Base-by-base conservation (phyloP, 2,329 filamentous ascomycete genomes). In the Emydomyces testavorans region DNA sequence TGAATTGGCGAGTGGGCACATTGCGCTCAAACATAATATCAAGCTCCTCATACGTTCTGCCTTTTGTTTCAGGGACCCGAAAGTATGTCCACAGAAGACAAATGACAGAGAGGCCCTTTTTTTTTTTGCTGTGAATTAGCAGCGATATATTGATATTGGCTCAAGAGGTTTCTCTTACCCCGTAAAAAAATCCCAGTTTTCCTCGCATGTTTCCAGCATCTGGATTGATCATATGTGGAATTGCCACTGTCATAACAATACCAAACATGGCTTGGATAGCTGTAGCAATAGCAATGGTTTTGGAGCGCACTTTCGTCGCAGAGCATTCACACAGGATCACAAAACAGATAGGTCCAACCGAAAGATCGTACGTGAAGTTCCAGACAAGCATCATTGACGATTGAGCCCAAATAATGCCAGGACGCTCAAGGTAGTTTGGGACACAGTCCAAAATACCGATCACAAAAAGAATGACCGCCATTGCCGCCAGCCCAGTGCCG, bases 251-350 rank as follows among this genome's bases (percentile, higher is more conserved):
- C 61, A 66, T 65, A 11, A 63, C 58, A 15, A 69, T 63, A 2
- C 66, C 66, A 47, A 66, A 62, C 1, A 67, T 47, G 2, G 64
- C 57, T 52, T 71, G 66, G 0, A 62, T 62, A 2, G 63, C 62
- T 1, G 64, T 68, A 6, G 66, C 64, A 15, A 71, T 55, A 24
- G 60, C 59, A 47, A 59, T 72, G n/a, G 72, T 76, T 37, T 69
- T 69, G 50, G 69, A 69, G 0, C 68, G 62, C 2, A 71, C 58
- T 2, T 56, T 56, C 2, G 71, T 62, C 0, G 67, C 69, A 0
- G 62, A 67, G n/a, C 58, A 72, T 55, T 73, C 72, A 3, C 70
- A 70, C 1, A 71, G 64, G 35, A 72, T 63, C 24, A 68, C 66
- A 28, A 74, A 76, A 35, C 62, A 63, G 37, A 69, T 58, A 6